Conservation (phyloP, 495 filamentous ascomycete species). For the Ramalina peruviana region DNA sequence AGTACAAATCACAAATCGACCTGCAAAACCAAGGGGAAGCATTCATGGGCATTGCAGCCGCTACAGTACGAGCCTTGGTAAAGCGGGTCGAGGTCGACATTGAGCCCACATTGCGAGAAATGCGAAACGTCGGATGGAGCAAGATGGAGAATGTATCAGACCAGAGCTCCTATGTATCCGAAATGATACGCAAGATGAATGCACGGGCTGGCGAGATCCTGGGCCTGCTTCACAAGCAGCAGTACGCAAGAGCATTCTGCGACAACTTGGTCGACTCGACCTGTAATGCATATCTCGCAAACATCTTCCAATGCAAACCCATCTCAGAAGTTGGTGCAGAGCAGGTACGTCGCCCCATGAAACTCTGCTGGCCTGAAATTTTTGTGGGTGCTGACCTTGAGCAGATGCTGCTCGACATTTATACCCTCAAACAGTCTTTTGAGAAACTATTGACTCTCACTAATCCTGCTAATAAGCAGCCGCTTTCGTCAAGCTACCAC, state of each 20-base stretch:
- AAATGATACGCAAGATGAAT: slow-evolving; percentile 61
- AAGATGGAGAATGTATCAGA: slow-evolving; percentile 90
- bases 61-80: slow-evolving; percentile 72
- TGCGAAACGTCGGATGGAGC: slow-evolving; percentile 93
- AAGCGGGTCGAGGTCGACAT: slow-evolving; percentile 67
- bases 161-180: slow-evolving; percentile 80
- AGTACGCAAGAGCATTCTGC: slow-evolving; percentile 88
- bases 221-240: slow-evolving; percentile 69
- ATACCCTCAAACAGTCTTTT: slow-evolving; percentile 76
- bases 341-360: slow-evolving; percentile 39
- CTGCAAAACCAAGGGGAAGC: slow-evolving; percentile 84
- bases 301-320: slow-evolving; percentile 76
- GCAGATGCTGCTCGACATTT: slow-evolving; percentile 86
- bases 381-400: background rate
- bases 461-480: slow-evolving; percentile 27
- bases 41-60: slow-evolving; percentile 88
- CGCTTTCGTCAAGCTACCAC: slow-evolving; percentile 49
- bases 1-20: slow-evolving; percentile 62
- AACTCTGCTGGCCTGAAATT: background rate
- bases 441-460: slow-evolving; percentile 47
- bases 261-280: slow-evolving; percentile 85
- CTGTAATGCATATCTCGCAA: slow-evolving; percentile 62
- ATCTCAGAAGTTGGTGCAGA: slow-evolving; percentile 93
- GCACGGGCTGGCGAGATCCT: slow-evolving; percentile 57
- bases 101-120: slow-evolving; percentile 86